Conservation (phyloP, 768 basidiomycete species). For the Russula vinacea region DNA sequence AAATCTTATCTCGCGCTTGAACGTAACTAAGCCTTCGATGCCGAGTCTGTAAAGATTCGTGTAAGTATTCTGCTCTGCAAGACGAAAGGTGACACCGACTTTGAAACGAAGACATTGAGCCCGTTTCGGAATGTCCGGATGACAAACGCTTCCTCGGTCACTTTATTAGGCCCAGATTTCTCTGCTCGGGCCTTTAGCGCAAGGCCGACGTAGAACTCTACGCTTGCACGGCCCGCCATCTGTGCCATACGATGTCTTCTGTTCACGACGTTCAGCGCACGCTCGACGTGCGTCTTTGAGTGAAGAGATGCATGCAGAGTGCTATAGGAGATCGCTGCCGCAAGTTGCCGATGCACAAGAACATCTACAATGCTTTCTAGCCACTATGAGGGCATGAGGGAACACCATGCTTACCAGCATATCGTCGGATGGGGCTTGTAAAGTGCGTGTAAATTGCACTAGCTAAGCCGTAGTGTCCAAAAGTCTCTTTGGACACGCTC, state of each 20-base stretch:
- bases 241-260: constrained; percentile 93
- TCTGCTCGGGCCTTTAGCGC: constrained; percentile 73
- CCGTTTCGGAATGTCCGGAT: constrained; percentile 95
- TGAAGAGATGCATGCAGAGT: constrained; percentile 86
- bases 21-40: constrained; percentile 90
- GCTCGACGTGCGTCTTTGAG: constrained; percentile 84
- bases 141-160: constrained; percentile 84
- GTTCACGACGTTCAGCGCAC: constrained; percentile 82
- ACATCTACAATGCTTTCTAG: constrained; percentile 55
- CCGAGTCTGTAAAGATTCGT: constrained; percentile 60
- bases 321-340: constrained; percentile 81
- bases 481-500: constrained; percentile 86
- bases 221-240: constrained; percentile 93
- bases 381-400: not conserved
- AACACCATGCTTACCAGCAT: constrained; percentile 61
- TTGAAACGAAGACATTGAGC: constrained; percentile 91
- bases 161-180: constrained; percentile 40
- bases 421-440: constrained; percentile 94
- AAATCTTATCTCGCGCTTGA: constrained; percentile 86
- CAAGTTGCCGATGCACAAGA: constrained; percentile 87
- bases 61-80: not conserved
- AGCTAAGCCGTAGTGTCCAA: constrained; percentile 97
- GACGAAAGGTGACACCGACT: constrained; percentile 50
- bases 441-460: constrained; percentile 98
- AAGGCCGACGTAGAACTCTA: constrained; percentile 96